These are phyloP conservation scores for Boletus rufocinnamomeus DNA, from an alignment of 768 basidiomycete genomes.

Conservation along the genomic window DNA sequence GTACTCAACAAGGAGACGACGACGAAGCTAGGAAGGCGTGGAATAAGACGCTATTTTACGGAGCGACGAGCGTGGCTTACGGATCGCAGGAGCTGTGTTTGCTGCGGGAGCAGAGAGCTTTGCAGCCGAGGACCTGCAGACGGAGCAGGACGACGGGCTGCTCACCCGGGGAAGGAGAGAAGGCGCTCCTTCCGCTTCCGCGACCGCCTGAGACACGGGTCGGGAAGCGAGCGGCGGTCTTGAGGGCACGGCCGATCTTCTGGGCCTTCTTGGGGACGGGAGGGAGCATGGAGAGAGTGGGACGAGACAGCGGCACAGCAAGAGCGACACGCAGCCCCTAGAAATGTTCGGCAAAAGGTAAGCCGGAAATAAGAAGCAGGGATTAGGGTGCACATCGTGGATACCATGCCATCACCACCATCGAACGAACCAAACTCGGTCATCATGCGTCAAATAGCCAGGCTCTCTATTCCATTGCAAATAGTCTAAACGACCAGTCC, in stretches of 20 bases:
- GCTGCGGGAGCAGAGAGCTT: slow-evolving; percentile 61
- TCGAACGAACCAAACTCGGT: background rate
- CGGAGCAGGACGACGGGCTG: slow-evolving; percentile 64
- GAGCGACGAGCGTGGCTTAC: slow-evolving; percentile 44
- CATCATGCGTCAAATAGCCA: background rate
- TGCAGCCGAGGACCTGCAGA: slow-evolving; percentile 68
- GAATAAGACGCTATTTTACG: background rate
- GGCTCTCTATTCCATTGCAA: background rate
- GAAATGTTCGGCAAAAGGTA: background rate
- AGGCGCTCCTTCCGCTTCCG: slow-evolving; percentile 38
- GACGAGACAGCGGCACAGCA: slow-evolving; percentile 14
- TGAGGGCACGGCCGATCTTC: slow-evolving; percentile 62
- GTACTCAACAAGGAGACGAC: slow-evolving; percentile 61
- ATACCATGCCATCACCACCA: too few relatives aligned
- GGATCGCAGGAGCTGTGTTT: slow-evolving; percentile 75
- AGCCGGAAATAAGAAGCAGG: background rate
- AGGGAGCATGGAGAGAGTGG: slow-evolving; percentile 27
- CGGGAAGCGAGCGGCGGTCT: slow-evolving; percentile 57
- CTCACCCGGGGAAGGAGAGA: slow-evolving; percentile 59
- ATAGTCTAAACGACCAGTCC: background rate
- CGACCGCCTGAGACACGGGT: slow-evolving; percentile 45
- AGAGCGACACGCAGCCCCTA: slow-evolving; percentile 15
- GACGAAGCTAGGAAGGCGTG: slow-evolving; percentile 54
- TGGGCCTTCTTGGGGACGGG: slow-evolving; percentile 43
- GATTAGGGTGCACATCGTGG: background rate